Evolutionary conservation across 371 early-diverging fungal genomes (phyloP), one percentile per base, ranked within the genome.

Genomic region (Mortierella sp.): DNA sequence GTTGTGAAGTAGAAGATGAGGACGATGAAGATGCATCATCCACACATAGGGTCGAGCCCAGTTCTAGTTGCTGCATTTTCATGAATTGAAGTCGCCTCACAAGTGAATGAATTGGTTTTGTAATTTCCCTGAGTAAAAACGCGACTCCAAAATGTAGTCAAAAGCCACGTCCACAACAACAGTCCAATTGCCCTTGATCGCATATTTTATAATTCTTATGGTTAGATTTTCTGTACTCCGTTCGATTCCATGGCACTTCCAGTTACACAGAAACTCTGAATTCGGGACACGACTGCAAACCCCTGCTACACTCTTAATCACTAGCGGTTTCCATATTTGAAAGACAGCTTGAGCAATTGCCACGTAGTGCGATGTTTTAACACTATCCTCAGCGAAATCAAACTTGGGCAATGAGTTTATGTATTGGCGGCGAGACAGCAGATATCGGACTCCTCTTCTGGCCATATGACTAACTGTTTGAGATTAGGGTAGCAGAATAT

Each of bases 131-230:
- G 12, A 45, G 12, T 12, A 28, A 29, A 53, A 53, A 53, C 53
- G 53, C 53, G 53, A 53, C 53, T 17, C 28, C 12, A 53, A 28
- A 28, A 53, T 15, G 15, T 17, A 45, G 45, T 45, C 45, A 51
- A 29, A 53, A 53, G 53, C 53, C 53, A 53, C 53, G 53, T 53
- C 28, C 28, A 53, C 53, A 53, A 53, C 53, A 53, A 53, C 53
- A 53, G 29, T 28, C 23, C 23, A 53, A 28, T 28, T 19, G 49
- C 49, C 49, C 49, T 49, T 49, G n/a, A 40, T 40, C n/a, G n/a
- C n/a, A n/a, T n/a, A n/a, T n/a, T n/a, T n/a, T n/a, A n/a, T n/a
- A n/a, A n/a, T n/a, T n/a, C n/a, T n/a, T n/a, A 22, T 47, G 4
- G 47, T n/a, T 13, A 15, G 43, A 43, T 13, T 43, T 8, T 43